Evolutionary conservation across 2,329 filamentous ascomycete species (phyloP).

Genomic region (Chaetomium sp.): DNA sequence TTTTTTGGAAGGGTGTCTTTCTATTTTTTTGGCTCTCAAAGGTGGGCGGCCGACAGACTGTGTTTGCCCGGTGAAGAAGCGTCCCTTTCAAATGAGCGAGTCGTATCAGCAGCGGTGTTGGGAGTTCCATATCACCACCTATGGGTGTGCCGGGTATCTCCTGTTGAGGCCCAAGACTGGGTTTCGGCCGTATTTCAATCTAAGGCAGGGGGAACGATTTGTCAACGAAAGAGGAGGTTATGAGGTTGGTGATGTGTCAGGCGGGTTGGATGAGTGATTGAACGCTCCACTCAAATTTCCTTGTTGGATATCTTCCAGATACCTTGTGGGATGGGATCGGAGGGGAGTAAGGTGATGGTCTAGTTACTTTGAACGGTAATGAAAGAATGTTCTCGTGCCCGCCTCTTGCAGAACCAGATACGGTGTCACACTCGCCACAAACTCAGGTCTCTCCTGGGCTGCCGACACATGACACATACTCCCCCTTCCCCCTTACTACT

Average conservation of each 20-base stretch:
- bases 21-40: background rate
- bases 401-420: background rate
- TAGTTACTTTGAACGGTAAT: background rate
- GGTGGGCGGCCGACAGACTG: background rate
- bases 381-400: background rate
- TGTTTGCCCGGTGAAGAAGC: background rate
- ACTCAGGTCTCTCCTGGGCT: background rate
- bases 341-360: background rate
- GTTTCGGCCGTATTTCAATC: background rate
- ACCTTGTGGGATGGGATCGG: background rate
- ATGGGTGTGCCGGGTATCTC: background rate
- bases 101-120: slow-evolving; percentile 19
- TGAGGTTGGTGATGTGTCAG: background rate
- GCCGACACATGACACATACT: background rate
- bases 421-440: background rate
- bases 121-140: background rate
- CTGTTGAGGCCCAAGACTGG: background rate
- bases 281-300: background rate
- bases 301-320: background rate
- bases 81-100: background rate
- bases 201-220: background rate
- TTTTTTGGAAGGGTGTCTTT: background rate
- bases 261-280: background rate
- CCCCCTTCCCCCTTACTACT: no score
- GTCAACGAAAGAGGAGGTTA: background rate